Evolutionary conservation across 2,329 filamentous ascomycete genomes (phyloP).

Genomic region (Coniochaeta sp.): DNA sequence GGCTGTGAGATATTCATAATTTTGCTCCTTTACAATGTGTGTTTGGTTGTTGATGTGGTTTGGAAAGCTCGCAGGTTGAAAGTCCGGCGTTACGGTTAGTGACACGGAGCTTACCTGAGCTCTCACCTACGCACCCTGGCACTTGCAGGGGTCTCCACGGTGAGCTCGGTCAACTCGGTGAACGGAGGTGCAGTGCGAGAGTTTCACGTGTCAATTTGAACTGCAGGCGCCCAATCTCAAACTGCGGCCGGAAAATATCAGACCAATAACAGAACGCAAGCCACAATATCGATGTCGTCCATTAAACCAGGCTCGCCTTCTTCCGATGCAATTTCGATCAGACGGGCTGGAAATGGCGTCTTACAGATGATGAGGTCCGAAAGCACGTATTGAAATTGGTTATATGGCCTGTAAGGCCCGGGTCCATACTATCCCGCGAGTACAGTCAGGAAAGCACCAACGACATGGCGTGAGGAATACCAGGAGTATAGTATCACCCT

Average conservation of each 20-base stretch:
- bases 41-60: background rate
- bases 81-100: background rate
- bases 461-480: background rate
- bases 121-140: background rate
- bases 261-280: background rate
- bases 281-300: background rate
- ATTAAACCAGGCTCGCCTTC: background rate
- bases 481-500: background rate
- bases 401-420: background rate
- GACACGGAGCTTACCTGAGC: background rate
- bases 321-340: background rate
- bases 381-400: background rate
- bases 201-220: conserved; percentile 1
- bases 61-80: background rate
- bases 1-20: conserved; percentile 1
- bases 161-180: background rate
- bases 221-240: background rate
- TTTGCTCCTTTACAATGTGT: background rate
- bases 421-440: background rate
- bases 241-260: background rate
- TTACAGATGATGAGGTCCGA: background rate
- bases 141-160: background rate
- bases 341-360: background rate
- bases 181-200: background rate
- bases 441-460: background rate